These are phyloP conservation scores for Diatrype stigma DNA, from an alignment of 2,329 filamentous ascomycete genomes.

Conservation along the genomic window DNA sequence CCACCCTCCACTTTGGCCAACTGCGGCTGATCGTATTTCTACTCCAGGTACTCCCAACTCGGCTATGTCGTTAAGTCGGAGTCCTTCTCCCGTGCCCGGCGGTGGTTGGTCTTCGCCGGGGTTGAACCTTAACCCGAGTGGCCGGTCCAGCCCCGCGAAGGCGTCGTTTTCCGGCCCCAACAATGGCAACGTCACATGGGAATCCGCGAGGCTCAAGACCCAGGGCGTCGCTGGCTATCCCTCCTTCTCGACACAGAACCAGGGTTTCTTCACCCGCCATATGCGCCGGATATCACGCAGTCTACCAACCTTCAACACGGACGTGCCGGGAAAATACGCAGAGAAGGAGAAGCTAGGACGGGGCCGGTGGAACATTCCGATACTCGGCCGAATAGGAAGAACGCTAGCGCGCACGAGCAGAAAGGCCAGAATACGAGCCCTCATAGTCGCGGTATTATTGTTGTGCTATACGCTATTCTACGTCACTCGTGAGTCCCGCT, in stretches of 20 bases:
- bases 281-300: conserved; percentile 76
- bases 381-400: conserved; percentile 43
- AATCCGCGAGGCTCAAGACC: conserved; percentile 73
- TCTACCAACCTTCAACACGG: conserved; percentile 66
- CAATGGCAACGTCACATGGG: conserved; percentile 68
- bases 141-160: conserved; percentile 61
- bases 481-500: conserved; percentile 61
- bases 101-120: conserved; percentile 88
- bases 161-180: conserved; percentile 43
- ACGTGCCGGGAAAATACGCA: conserved; percentile 46
- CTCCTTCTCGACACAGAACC: conserved; percentile 74
- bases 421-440: conserved; percentile 60
- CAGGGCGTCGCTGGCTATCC: conserved; percentile 70
- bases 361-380: conserved; percentile 49
- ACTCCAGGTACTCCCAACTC: conserved; percentile 49
- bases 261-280: conserved; percentile 83
- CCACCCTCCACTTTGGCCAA: neutral
- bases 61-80: conserved; percentile 80
- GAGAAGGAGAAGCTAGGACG: conserved; percentile 75
- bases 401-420: conserved; percentile 53
- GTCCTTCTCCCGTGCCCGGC: conserved; percentile 77
- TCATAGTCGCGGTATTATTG: conserved; percentile 57
- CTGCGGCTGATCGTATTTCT: conserved; percentile 5
- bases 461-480: conserved; percentile 64
- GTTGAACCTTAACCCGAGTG: conserved; percentile 65